These are phyloP conservation scores for Exophiala sideris DNA, from an alignment of 2,329 filamentous ascomycete species.

Conservation along the genomic window DNA sequence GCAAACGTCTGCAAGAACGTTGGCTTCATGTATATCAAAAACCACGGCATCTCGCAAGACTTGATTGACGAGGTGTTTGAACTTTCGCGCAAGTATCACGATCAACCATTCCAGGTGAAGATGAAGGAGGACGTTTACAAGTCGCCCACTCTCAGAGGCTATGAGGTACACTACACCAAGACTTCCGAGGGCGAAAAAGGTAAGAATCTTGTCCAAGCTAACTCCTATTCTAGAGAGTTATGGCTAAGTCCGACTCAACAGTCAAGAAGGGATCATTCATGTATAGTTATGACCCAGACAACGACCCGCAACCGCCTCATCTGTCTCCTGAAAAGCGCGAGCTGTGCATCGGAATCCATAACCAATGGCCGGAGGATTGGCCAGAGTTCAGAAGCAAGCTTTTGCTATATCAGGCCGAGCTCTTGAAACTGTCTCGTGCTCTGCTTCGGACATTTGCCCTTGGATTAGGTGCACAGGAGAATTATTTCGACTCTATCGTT, in stretches of 20 bases:
- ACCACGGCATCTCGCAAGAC: conserved; percentile 43
- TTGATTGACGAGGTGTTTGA: conserved; percentile 36
- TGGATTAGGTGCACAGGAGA: conserved; percentile 51
- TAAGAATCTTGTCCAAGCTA: neutral
- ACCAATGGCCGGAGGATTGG: conserved; percentile 8
- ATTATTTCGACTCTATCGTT: conserved; percentile 52
- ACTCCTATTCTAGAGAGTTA: neutral
- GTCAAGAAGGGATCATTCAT: conserved; percentile 19
- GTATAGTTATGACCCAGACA: conserved; percentile 22
- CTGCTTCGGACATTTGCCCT: conserved; percentile 54
- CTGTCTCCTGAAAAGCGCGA: conserved; percentile 2
- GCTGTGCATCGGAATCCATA: conserved; percentile 8
- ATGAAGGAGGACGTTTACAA: conserved; percentile 16
- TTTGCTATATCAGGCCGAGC: conserved; percentile 16
- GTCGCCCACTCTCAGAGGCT: conserved; percentile 11
- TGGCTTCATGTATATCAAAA: conserved; percentile 54
- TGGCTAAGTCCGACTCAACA: neutral
- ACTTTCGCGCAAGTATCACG: conserved; percentile 21
- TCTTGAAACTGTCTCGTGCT: conserved; percentile 48
- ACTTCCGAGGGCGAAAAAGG: conserved; percentile 6
- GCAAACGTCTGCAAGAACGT: conserved; percentile 44
- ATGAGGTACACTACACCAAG: conserved; percentile 14
- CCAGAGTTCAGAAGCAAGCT: conserved; percentile 22
- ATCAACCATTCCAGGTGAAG: conserved; percentile 19
- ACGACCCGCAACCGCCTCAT: conserved; percentile 2